A percentile compares a stretch with the other conserved stretches of the same genome.
phyloP scores from a whole-genome alignment of 169 alveolate species.

The Plasmodium cynomolgi region DNA sequence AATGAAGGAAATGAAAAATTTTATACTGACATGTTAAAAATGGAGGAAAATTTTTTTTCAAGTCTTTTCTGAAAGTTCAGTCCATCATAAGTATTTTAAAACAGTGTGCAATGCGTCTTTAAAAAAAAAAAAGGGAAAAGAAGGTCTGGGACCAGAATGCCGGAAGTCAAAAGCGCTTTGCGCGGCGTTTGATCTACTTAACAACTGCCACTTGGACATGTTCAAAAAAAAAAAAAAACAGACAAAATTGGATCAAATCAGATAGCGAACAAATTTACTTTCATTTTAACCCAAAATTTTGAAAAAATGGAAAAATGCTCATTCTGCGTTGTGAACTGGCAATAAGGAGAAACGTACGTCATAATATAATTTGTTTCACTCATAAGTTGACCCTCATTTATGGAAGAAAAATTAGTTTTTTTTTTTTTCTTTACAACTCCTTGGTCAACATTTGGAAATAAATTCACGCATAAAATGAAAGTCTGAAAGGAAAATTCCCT shows the following conservation, averaged over 20 bases:
- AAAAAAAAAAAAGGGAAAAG: neutral
- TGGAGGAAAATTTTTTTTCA: neutral
- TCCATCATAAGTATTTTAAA: neutral
- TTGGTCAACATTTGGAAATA: neutral
- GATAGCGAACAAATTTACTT: neutral
- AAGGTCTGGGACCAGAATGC: neutral
- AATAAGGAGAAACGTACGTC: neutral
- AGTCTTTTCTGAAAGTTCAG: neutral
- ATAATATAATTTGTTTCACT: neutral
- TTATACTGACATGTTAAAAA: neutral
- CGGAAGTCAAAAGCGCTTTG: neutral
- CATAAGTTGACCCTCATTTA: neutral
- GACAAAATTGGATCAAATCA: neutral
- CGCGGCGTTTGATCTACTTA: neutral
- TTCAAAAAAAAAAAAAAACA: neutral
- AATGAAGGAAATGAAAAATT: neutral
- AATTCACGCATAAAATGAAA: neutral
- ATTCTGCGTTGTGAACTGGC: neutral
- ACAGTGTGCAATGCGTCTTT: neutral
- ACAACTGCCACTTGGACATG: neutral
- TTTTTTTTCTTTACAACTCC: neutral
- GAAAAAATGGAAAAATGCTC: neutral
- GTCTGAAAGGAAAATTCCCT: neutral
- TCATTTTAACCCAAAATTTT: neutral
- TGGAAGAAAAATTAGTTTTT: neutral